phyloP scores from a whole-genome alignment of 139 green algal genomes.

The Micractinium sp. region DNA sequence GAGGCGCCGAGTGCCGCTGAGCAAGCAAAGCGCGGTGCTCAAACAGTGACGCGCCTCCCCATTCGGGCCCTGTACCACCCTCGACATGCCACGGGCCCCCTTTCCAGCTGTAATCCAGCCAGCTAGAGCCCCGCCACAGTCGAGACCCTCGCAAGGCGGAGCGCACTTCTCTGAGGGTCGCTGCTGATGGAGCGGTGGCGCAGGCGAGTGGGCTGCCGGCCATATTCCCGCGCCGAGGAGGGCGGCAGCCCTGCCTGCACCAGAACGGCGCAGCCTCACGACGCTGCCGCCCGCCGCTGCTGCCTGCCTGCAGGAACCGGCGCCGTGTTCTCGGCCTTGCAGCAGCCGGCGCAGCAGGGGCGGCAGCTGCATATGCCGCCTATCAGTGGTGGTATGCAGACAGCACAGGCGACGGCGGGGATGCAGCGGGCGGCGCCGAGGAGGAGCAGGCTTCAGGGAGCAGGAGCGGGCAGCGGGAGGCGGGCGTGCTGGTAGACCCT shows the following conservation, averaged over 20 bases:
- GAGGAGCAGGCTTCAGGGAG: not conserved
- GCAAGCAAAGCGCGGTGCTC: too few relatives aligned
- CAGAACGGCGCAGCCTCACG: not conserved
- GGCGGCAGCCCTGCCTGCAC: not conserved
- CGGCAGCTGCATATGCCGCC: constrained; percentile 32
- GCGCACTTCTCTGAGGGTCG: too few relatives aligned
- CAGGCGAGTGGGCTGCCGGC: not conserved
- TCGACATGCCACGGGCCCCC: too few relatives aligned
- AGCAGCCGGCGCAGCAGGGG: constrained; percentile 23
- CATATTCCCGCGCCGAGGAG: too few relatives aligned
- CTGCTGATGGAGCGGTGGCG: constrained; percentile 11
- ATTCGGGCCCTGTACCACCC: too few relatives aligned
- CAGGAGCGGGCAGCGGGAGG: not conserved
- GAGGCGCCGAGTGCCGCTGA: too few relatives aligned
- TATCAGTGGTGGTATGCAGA: constrained; percentile 28
- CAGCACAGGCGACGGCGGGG: too few relatives aligned
- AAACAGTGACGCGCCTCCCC: too few relatives aligned
- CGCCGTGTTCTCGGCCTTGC: constrained; percentile 3
- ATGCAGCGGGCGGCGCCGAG: not conserved
- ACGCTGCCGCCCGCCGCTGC: not conserved
- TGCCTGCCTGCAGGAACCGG: constrained; percentile 25
- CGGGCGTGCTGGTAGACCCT: constrained; percentile 22
- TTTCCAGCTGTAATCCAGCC: too few relatives aligned
- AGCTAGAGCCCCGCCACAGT: too few relatives aligned
- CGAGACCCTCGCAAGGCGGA: too few relatives aligned